phyloP scores from a whole-genome alignment of 306 rosid genomes.

The Cercis canadensis region DNA sequence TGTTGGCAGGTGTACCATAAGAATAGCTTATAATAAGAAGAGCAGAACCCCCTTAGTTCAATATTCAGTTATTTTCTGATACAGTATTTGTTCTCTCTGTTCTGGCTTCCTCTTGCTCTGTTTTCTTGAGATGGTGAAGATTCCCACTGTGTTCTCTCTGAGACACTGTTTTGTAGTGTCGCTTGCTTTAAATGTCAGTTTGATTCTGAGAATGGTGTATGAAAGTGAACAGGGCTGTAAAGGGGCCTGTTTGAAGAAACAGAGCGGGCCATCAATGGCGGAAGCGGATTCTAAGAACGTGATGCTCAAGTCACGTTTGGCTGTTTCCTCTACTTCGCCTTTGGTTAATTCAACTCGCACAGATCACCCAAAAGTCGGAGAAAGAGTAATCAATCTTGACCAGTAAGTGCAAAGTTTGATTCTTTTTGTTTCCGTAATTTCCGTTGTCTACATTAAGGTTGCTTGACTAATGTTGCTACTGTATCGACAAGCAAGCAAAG shows the following conservation, averaged over 20 bases:
- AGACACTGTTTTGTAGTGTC: conserved; percentile 68
- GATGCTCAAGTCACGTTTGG: conserved; percentile 42
- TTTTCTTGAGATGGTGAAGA: conserved; percentile 44
- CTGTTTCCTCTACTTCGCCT: conserved; percentile 38
- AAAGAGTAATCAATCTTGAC: conserved; percentile 65
- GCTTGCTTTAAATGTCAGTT: conserved; percentile 69
- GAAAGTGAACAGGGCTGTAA: conserved; percentile 33
- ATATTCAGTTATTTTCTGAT: not conserved
- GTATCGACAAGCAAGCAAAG: not conserved
- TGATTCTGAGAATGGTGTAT: conserved; percentile 49
- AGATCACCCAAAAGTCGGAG: conserved; percentile 40
- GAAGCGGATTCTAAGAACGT: conserved; percentile 15
- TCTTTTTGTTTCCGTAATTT: conserved; percentile 5
- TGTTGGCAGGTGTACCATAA: not conserved
- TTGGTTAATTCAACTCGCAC: conserved; percentile 24
- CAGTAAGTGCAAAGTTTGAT: conserved; percentile 61
- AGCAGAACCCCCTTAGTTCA: not conserved
- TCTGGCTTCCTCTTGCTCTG: conserved; percentile 12
- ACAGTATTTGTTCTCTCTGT: conserved; percentile 17
- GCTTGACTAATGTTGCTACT: not conserved
- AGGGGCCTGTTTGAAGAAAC: conserved; percentile 23
- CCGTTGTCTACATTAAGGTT: conserved; percentile 30
- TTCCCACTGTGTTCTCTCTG: conserved; percentile 39
- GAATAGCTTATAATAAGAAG: not conserved
- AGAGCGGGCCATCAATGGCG: conserved; percentile 33